phyloP scores from a whole-genome alignment of 371 early-diverging fungal species.

The Mortierella sp. region DNA sequence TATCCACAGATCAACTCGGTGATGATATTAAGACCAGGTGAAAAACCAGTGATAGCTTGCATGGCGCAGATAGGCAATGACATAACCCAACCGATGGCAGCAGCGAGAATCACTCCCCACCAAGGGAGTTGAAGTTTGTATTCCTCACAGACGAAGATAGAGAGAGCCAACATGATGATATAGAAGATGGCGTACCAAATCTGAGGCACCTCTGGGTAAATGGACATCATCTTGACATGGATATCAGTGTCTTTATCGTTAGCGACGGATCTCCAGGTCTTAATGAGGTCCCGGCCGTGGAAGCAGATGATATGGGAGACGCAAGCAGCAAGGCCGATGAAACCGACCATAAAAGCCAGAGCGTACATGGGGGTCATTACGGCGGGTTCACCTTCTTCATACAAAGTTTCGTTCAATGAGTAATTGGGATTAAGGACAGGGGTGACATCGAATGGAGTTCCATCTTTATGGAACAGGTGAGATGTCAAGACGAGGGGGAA shows the following conservation, averaged over 20 bases:
- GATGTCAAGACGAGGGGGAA: slow-evolving; percentile 64
- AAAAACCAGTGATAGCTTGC: slow-evolving; percentile 76
- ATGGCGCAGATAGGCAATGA: slow-evolving; percentile 85
- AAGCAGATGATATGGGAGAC: slow-evolving; percentile 72
- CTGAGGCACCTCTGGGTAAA: slow-evolving; percentile 72
- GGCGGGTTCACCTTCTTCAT: slow-evolving; percentile 70
- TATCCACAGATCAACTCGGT: slow-evolving; percentile 73
- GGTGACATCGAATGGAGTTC: slow-evolving; percentile 62
- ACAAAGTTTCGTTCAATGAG: slow-evolving; percentile 64
- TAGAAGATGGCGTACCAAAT: slow-evolving; percentile 80
- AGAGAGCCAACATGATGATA: slow-evolving; percentile 64
- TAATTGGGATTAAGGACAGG: slow-evolving; percentile 63
- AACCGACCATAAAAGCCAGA: slow-evolving; percentile 70
- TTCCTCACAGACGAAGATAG: slow-evolving; percentile 70
- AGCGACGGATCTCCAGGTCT: slow-evolving; percentile 19
- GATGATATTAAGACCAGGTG: slow-evolving; percentile 79
- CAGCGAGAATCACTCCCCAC: slow-evolving; percentile 79
- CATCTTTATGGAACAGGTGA: slow-evolving; percentile 61
- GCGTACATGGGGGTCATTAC: slow-evolving; percentile 81
- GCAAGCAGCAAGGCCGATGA: slow-evolving; percentile 70
- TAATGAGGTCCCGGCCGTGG: slow-evolving; percentile 58
- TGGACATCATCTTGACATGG: slow-evolving; percentile 76
- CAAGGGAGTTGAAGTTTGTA: slow-evolving; percentile 69
- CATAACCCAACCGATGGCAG: slow-evolving; percentile 69
- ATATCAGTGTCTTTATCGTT: slow-evolving; percentile 68